Conservation (phyloP, 2,329 filamentous ascomycete species). For the Thielaviopsis musarum region DNA sequence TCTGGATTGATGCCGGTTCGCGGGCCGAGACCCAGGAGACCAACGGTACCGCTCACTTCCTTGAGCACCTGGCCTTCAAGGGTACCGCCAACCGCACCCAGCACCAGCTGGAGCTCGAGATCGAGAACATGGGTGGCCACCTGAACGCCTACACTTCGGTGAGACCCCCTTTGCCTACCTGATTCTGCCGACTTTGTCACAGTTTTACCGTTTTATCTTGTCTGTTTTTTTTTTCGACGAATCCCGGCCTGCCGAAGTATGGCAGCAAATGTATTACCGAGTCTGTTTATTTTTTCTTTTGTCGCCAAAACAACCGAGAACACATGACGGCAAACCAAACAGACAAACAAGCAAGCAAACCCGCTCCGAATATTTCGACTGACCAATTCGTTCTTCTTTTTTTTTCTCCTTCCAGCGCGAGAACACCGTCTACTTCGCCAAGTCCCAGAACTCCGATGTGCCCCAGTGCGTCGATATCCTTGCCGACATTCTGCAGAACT, state of each 20-base stretch:
- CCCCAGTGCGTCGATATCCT: conserved; percentile 95
- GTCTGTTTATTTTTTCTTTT: background rate
- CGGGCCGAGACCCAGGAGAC: conserved; percentile 95
- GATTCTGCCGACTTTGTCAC: background rate
- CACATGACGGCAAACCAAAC: background rate
- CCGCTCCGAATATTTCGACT: background rate
- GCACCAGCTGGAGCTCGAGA: conserved; percentile 96
- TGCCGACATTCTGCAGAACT: conserved; percentile 98
- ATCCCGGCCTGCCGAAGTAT: background rate
- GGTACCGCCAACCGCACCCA: conserved; percentile 89
- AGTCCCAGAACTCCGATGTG: conserved; percentile 95
- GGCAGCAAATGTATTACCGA: background rate
- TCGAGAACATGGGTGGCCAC: conserved; percentile 99
- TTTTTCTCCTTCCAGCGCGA: conserved; percentile 49
- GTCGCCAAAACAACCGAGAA: background rate
- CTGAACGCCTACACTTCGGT: conserved; percentile 99
- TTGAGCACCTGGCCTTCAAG: conserved; percentile 99
- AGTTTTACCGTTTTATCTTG: background rate
- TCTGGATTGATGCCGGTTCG: conserved; percentile 98
- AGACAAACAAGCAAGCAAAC: background rate
- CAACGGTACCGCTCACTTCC: conserved; percentile 98
- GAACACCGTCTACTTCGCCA: conserved; percentile 99
- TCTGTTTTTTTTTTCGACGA: background rate
- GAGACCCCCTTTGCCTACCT: conserved; percentile 25
- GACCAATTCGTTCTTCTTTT: conserved; percentile 1